Evolutionary conservation across 768 basidiomycete genomes (phyloP), one percentile per base, ranked within the genome.

Genomic region (Tubosaeta brunneosetosa): DNA sequence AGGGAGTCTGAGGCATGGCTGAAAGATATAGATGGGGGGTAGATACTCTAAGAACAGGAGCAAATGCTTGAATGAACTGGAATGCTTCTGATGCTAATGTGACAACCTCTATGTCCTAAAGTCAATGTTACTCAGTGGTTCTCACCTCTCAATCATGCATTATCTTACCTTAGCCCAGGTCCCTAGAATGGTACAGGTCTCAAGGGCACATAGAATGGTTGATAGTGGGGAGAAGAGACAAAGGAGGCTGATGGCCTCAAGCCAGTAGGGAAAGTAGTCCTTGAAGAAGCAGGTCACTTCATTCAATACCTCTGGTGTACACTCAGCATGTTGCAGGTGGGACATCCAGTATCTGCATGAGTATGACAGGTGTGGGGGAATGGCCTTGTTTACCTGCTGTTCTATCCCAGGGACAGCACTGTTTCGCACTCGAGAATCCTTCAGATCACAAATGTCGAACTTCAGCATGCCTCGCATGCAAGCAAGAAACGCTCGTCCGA

Each of bases 171-270:
- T 47, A 22, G 22, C 47, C 47, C 47, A 47, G 11, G 22, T 14
- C 26, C 9, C 16, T 22, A 37, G 25, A 6, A n/a, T 47, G 1
- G 25, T 47, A 11, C 31, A 33, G 44, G 44, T 45, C 11, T 33
- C 31, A 5, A 45, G 10, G 7, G 44, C 44, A 32, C n/a, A 19
- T 45, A 22, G 9, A 10, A 45, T 45, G 9, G 44, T 17, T n/a
- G 17, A 3, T 1, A 45, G 47, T 36, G 34, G 22, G 6, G 47
- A 27, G 19, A 11, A 47, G 13, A 27, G 8, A 13, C 22, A 47
- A n/a, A 47, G 47, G 8, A 47, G 34, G 47, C 47, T 47, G 47
- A 47, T 26, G 47, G 34, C 47, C n/a, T 47, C 34, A 37, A 47
- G 6, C 33, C 33, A 34, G 33, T 34, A 34, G 33, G 33, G 33